phyloP scores from a whole-genome alignment of 208 protist species.

The Trichomonas vaginalis region DNA sequence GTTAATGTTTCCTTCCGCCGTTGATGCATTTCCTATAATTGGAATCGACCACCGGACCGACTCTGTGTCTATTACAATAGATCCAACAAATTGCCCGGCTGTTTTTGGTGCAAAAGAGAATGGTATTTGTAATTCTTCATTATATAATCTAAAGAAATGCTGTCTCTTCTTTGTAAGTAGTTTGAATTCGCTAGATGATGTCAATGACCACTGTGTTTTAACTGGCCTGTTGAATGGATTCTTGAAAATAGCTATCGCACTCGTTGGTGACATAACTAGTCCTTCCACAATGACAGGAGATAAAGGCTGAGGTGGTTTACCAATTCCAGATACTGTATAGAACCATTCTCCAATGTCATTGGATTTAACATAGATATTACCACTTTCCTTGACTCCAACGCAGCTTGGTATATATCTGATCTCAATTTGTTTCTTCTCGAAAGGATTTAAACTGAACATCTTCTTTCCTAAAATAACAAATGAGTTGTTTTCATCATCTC shows the following conservation, averaged over 20 bases:
- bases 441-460: background rate
- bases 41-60: background rate
- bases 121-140: background rate
- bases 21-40: background rate
- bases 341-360: background rate
- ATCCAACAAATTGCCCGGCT: background rate
- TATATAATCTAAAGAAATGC: background rate
- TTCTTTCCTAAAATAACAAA: background rate
- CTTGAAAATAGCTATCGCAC: background rate
- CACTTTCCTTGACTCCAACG: background rate
- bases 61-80: background rate
- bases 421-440: background rate
- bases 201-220: background rate
- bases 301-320: background rate
- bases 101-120: background rate
- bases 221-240: background rate
- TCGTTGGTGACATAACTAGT: background rate
- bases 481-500: background rate
- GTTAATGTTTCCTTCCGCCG: background rate
- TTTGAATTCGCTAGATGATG: background rate
- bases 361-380: background rate
- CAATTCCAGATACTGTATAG: background rate
- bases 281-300: background rate
- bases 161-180: background rate
- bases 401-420: background rate